Percentiles rank a stretch among this genome's conserved stretches.
Evolutionary conservation across 768 basidiomycete species (phyloP).

Genomic region (Termitomyces sp.): DNA sequence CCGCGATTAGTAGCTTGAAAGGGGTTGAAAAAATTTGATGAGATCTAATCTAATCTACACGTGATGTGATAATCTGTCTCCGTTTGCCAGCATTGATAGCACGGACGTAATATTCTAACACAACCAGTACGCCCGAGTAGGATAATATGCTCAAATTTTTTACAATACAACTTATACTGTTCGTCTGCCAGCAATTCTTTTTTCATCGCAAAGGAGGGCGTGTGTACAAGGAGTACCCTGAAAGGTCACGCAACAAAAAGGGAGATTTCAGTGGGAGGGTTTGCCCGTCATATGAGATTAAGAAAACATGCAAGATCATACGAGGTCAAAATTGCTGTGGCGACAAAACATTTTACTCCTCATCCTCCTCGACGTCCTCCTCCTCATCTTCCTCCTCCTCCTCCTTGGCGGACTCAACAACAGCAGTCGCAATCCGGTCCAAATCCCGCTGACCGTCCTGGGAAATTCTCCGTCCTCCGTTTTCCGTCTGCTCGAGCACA

Average conservation of each 20-base stretch:
- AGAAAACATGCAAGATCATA: constrained; percentile 38
- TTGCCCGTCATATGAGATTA: constrained; percentile 32
- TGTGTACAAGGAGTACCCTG: neutral
- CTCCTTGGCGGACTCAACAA: constrained; percentile 73
- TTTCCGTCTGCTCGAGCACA: constrained; percentile 88
- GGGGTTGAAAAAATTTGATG: neutral
- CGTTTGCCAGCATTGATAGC: too few species aligned
- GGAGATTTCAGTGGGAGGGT: constrained; percentile 31
- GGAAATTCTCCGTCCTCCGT: constrained; percentile 93
- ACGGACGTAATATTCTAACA: too few species aligned
- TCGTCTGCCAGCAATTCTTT: too few species aligned
- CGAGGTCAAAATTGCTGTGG: constrained; percentile 12
- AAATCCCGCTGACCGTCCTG: constrained; percentile 97
- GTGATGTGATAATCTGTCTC: neutral
- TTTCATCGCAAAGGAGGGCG: neutral
- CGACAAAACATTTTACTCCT: constrained; percentile 38
- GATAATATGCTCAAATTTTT: too few species aligned
- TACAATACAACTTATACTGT: too few species aligned
- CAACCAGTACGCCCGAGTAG: too few species aligned
- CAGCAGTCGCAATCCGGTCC: constrained; percentile 89
- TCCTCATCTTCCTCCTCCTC: constrained; percentile 75
- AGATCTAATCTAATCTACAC: constrained; percentile 1
- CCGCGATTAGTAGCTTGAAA: too few species aligned
- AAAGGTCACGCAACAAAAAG: neutral
- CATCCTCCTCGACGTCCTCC: constrained; percentile 60